These are phyloP conservation scores for Curvularia sp. DNA, from an alignment of 2,329 filamentous ascomycete genomes.

Conservation along the genomic window DNA sequence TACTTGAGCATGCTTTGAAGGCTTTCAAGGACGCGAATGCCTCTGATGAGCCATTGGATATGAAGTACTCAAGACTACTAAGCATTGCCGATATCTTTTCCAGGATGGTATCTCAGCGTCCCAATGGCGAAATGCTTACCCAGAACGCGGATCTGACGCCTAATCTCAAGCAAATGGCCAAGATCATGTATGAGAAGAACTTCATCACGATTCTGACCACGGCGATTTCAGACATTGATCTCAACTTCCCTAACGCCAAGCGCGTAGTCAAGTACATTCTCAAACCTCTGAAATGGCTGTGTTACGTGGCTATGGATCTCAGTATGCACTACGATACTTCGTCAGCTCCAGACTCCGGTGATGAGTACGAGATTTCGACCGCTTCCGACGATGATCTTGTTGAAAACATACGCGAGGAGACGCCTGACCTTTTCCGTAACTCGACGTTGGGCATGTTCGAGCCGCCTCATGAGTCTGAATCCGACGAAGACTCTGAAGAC, in stretches of 20 bases:
- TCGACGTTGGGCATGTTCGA: constrained; percentile 96
- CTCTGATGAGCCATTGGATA: constrained; percentile 80
- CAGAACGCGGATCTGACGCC: constrained; percentile 46
- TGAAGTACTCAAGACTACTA: constrained; percentile 86
- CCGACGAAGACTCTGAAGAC: constrained; percentile 69
- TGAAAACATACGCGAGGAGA: constrained; percentile 78
- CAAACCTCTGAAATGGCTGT: constrained; percentile 84
- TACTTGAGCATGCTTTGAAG: constrained; percentile 89
- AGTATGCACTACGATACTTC: constrained; percentile 82
- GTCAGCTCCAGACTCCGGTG: constrained; percentile 66
- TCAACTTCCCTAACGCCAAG: constrained; percentile 93
- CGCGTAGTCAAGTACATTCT: constrained; percentile 96
- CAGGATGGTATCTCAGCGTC: constrained; percentile 76
- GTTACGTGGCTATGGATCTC: constrained; percentile 83
- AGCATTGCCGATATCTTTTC: constrained; percentile 91
- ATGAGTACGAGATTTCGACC: constrained; percentile 91
- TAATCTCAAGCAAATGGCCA: constrained; percentile 84
- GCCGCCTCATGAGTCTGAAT: constrained; percentile 79
- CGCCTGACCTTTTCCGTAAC: constrained; percentile 95
- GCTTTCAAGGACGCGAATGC: constrained; percentile 87
- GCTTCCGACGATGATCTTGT: constrained; percentile 86
- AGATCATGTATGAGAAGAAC: constrained; percentile 98
- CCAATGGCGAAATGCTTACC: constrained; percentile 48
- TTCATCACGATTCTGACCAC: constrained; percentile 87
- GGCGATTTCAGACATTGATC: constrained; percentile 92